phyloP scores from a whole-genome alignment of 768 basidiomycete genomes.

The Kockovaella imperatae region DNA sequence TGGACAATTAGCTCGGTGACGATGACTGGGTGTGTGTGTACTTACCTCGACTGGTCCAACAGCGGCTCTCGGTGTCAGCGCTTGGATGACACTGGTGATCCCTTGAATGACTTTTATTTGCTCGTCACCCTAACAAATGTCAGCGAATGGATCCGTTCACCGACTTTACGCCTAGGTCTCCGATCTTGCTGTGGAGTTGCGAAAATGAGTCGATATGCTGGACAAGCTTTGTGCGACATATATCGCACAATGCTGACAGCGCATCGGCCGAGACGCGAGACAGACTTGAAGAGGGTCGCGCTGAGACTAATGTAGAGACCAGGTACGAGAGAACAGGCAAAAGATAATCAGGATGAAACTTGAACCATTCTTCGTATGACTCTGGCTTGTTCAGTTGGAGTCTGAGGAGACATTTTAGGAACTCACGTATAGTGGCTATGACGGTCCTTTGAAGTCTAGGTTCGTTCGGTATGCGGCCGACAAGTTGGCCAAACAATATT shows the following conservation, averaged over 20 bases:
- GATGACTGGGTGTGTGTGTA: neutral
- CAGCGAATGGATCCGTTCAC: slow-evolving; percentile 1
- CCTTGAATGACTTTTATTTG: slow-evolving; percentile 85
- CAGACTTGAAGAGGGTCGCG: slow-evolving; percentile 17
- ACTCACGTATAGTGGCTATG: slow-evolving; percentile 64
- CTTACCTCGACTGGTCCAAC: slow-evolving; percentile 67
- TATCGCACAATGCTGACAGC: slow-evolving; percentile 78
- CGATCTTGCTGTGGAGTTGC: slow-evolving; percentile 68
- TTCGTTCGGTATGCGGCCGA: slow-evolving; percentile 46
- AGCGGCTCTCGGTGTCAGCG: slow-evolving; percentile 67
- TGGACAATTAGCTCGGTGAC: slow-evolving; percentile 34
- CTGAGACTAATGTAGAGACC: slow-evolving; percentile 51
- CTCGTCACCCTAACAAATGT: slow-evolving; percentile 48
- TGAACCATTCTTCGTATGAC: slow-evolving; percentile 46
- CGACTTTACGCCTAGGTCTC: slow-evolving; percentile 59
- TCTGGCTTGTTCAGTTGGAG: slow-evolving; percentile 24
- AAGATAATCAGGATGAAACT: slow-evolving; percentile 51
- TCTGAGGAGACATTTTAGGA: slow-evolving; percentile 28
- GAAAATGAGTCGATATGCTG: slow-evolving; percentile 78
- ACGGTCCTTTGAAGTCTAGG: slow-evolving; percentile 65
- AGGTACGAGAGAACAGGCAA: slow-evolving; percentile 60
- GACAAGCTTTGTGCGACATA: slow-evolving; percentile 74
- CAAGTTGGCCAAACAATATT: slow-evolving; percentile 60
- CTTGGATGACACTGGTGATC: slow-evolving; percentile 88
- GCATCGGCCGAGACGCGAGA: slow-evolving; percentile 63